Conservation (phyloP, 1,284 basidiomycete species). For the Quambalaria eucalypti region DNA sequence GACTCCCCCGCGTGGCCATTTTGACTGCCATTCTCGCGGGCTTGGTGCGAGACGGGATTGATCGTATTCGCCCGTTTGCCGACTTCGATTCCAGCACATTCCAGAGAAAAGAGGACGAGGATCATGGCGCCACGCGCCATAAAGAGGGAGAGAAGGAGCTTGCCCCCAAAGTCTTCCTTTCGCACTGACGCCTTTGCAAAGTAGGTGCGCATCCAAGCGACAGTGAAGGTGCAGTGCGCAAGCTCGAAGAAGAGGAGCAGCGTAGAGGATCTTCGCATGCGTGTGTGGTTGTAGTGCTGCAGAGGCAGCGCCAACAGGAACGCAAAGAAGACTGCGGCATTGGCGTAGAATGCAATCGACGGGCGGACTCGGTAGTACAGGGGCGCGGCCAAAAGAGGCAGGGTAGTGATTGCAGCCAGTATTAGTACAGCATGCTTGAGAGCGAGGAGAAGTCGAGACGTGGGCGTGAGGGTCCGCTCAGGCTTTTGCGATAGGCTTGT, state of each 20-base stretch:
- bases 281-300: constrained; percentile 60
- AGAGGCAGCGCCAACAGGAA: constrained; percentile 40
- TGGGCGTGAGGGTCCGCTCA: constrained; percentile 9
- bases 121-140: constrained; percentile 23
- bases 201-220: constrained; percentile 54
- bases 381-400: constrained; percentile 9
- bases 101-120: constrained; percentile 26
- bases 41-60: constrained; percentile 1
- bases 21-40: neutral
- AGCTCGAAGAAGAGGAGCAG: constrained; percentile 77
- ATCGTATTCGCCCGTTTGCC: constrained; percentile 3
- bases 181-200: constrained; percentile 16
- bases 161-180: constrained; percentile 11
- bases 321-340: constrained; percentile 9
- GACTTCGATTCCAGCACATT: constrained; percentile 32
- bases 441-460: constrained; percentile 20
- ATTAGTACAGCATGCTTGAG: constrained; percentile 43
- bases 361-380: neutral
- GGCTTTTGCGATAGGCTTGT: constrained; percentile 11
- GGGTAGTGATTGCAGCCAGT: constrained; percentile 11
- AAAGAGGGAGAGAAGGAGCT: constrained; percentile 23
- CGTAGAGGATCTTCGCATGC: constrained; percentile 67
- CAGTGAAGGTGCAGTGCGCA: constrained; percentile 54
- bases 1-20: neutral
- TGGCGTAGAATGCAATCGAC: constrained; percentile 17